A percentile compares a stretch with the other conserved stretches of the same genome.
Conservation (phyloP, 179 eudicot genomes). For the Monotropa hypopitys region DNA sequence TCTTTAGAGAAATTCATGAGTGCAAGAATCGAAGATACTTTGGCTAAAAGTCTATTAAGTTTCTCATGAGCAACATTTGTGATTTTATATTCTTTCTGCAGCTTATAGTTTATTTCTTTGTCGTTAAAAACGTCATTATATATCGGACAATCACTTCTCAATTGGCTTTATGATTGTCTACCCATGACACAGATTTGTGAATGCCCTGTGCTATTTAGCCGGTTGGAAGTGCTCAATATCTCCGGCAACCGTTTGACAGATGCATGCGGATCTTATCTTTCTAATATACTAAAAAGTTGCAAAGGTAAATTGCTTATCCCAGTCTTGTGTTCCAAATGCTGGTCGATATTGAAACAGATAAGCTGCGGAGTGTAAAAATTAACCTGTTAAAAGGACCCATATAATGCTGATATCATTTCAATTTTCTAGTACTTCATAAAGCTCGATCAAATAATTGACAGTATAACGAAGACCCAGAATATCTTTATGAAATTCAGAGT, state of each 20-base stretch:
- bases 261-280: conserved; percentile 70
- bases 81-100: background rate
- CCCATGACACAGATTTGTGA: conserved; percentile 61
- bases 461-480: background rate
- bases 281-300: conserved; percentile 59
- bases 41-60: background rate
- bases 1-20: background rate
- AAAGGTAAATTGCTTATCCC: conserved; percentile 40
- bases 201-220: conserved; percentile 63
- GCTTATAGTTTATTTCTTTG: background rate
- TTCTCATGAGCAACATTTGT: background rate
- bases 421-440: background rate
- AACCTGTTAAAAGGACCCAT: background rate
- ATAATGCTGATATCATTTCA: background rate
- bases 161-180: background rate
- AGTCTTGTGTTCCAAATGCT: background rate
- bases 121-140: background rate
- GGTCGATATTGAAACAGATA: background rate
- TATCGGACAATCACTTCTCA: background rate
- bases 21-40: background rate
- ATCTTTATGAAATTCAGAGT: background rate
- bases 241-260: conserved; percentile 93
- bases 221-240: conserved; percentile 85
- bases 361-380: background rate
- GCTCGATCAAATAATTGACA: background rate